Conservation (phyloP, 257 asterid genomes). For the Prunella vulgaris region DNA sequence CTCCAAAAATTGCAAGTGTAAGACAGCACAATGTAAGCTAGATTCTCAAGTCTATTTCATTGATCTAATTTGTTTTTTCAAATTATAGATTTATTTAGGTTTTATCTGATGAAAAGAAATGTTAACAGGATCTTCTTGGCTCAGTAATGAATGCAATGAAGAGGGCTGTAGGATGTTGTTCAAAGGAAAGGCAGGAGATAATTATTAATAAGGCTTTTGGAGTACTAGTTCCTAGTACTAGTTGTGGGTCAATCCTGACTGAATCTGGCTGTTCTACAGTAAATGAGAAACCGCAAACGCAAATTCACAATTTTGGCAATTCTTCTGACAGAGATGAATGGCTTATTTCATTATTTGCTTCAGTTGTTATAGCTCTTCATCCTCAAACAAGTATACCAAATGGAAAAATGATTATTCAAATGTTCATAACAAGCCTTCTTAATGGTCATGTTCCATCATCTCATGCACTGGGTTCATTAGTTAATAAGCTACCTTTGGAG, state of each 20-base stretch:
- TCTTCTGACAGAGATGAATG: conserved; percentile 50
- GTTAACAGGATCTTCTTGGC: conserved; percentile 59
- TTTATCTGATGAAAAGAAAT: conserved; percentile 16
- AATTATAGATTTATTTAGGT: conserved; percentile 15
- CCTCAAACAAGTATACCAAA: conserved; percentile 67
- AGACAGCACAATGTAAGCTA: conserved; percentile 16
- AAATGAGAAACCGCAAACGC: conserved; percentile 31
- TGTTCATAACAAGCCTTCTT: conserved; percentile 48
- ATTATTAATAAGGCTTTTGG: conserved; percentile 49
- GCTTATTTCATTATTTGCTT: conserved; percentile 66
- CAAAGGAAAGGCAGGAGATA: conserved; percentile 58
- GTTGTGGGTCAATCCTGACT: conserved; percentile 26
- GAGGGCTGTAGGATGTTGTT: conserved; percentile 68
- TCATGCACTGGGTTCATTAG: conserved; percentile 94
- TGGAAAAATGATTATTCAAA: conserved; percentile 47
- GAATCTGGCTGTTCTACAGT: conserved; percentile 26
- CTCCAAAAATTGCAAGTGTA: conserved; percentile 40
- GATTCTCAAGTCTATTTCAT: conserved; percentile 5
- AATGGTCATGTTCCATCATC: conserved; percentile 83
- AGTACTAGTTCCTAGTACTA: conserved; percentile 42
- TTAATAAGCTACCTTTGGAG: conserved; percentile 76
- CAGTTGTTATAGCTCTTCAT: conserved; percentile 68
- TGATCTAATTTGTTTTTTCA: conserved; percentile 3
- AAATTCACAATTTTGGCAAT: conserved; percentile 21
- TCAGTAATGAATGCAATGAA: conserved; percentile 70